Evolutionary conservation across 129 eudicot species (phyloP), one percentile per base, ranked within the genome.

Genomic region (Escallonia rubra): DNA sequence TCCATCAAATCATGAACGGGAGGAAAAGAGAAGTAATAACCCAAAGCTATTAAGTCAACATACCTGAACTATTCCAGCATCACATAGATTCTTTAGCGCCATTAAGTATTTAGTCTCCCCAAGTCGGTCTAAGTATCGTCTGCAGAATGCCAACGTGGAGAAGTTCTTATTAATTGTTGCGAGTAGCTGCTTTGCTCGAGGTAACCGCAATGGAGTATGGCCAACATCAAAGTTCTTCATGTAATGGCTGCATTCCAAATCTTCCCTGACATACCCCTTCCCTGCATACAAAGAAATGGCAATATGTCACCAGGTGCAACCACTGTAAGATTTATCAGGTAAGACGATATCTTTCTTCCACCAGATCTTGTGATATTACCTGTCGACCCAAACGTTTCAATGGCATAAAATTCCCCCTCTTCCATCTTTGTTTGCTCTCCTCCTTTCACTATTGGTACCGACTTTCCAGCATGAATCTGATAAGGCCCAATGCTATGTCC

Each of bases 351-450:
- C 16, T 49, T 59, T 51, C 52, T 54, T 34, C 59, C 65, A 58
- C 46, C 10, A 4, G 13, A 55, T 38, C 10, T 12, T 9, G 39
- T 67, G 41, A 72, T 71, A 60, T 62, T 63, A 93, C 99, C 99
- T 59, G 99, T 94, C 8, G 99, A 94, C 72, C 96, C 99, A 74
- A 94, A 94, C 62, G 99, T 94, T 83, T 94, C 99, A 64, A 94
- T 94, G 45, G 99, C 99, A 83, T 89, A 94, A 53, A 82, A 87
- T 87, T 94, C 99, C 68, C 99, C 99, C 82, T 94, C 99, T 79
- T 94, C 97, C 99, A 94, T 94, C 77, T 94, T 94, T 66, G 97
- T 94, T 82, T 94, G 99, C 65, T 94, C 99, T 67, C 99, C 99
- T 72, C 99, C 97, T 78, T 94, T 94, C 64, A 94, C 99, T 47